Evolutionary conservation across 2,329 filamentous ascomycete genomes (phyloP).

Genomic region (Verticillium isaacii): DNA sequence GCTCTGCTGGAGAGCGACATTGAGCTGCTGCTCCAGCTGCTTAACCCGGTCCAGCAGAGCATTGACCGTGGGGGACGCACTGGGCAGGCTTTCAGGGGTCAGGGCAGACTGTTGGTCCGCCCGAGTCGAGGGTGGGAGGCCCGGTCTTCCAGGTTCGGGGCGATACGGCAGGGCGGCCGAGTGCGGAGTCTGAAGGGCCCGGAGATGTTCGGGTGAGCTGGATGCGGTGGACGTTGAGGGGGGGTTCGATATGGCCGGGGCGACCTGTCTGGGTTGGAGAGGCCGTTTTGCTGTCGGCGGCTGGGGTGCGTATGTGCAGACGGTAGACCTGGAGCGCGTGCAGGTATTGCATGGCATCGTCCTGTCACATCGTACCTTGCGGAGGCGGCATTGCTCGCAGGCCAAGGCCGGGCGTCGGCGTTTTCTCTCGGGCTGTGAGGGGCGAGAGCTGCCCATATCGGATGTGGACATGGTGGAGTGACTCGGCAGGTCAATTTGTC

Average conservation of each 20-base stretch:
- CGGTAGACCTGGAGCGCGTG: conserved; percentile 46
- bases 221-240: background rate
- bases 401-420: conserved; percentile 38
- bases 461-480: conserved; percentile 1
- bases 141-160: background rate
- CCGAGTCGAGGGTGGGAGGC: background rate
- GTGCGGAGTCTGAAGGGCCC: background rate
- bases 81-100: conserved; percentile 13
- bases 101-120: background rate
- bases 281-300: conserved; percentile 16
- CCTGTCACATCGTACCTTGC: conserved; percentile 59
- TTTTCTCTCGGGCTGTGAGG: conserved; percentile 24
- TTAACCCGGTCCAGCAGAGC: conserved; percentile 31
- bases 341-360: conserved; percentile 56
- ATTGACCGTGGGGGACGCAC: conserved; percentile 18
- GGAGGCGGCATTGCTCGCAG: conserved; percentile 52
- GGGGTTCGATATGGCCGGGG: background rate
- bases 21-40: conserved; percentile 38
- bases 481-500: no score
- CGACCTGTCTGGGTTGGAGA: background rate
- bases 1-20: background rate
- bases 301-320: conserved; percentile 46
- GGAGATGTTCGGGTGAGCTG: background rate
- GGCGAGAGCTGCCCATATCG: conserved; percentile 3
- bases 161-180: background rate